A percentile compares a stretch with the other conserved stretches of the same genome.
These are phyloP conservation scores for Postia placenta DNA, from an alignment of 768 basidiomycete genomes.

Conservation along the genomic window DNA sequence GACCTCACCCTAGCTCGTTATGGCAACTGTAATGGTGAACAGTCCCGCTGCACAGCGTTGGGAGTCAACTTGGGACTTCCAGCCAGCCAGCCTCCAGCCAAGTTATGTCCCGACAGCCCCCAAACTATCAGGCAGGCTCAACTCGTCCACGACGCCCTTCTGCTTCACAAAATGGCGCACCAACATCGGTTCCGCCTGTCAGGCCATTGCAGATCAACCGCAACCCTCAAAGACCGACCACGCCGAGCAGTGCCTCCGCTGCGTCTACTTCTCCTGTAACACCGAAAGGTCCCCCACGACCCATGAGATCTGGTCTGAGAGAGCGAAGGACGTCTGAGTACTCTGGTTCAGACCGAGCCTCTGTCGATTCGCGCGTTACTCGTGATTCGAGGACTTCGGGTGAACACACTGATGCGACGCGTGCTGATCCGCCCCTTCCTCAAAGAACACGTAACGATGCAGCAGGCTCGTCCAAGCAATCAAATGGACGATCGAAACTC, in stretches of 20 bases:
- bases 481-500: constrained; percentile 9
- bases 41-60: not conserved
- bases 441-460: constrained; percentile 25
- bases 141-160: constrained; percentile 41
- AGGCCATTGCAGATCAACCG: constrained; percentile 60
- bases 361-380: constrained; percentile 34
- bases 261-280: constrained; percentile 30
- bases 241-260: constrained; percentile 39
- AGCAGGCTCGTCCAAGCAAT: constrained; percentile 1
- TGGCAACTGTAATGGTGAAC: constrained; percentile 1
- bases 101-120: constrained; percentile 16
- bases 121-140: constrained; percentile 6
- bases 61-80: no score
- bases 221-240: constrained; percentile 34
- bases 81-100: not conserved
- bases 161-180: constrained; percentile 24
- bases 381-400: constrained; percentile 24
- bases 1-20: not conserved
- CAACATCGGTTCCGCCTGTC: not conserved
- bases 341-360: constrained; percentile 43
- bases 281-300: constrained; percentile 51
- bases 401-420: constrained; percentile 47
- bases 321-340: constrained; percentile 47
- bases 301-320: constrained; percentile 63
- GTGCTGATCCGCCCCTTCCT: constrained; percentile 36